phyloP scores from a whole-genome alignment of 2,329 filamentous ascomycete genomes.

The Tolypocladium sp. region DNA sequence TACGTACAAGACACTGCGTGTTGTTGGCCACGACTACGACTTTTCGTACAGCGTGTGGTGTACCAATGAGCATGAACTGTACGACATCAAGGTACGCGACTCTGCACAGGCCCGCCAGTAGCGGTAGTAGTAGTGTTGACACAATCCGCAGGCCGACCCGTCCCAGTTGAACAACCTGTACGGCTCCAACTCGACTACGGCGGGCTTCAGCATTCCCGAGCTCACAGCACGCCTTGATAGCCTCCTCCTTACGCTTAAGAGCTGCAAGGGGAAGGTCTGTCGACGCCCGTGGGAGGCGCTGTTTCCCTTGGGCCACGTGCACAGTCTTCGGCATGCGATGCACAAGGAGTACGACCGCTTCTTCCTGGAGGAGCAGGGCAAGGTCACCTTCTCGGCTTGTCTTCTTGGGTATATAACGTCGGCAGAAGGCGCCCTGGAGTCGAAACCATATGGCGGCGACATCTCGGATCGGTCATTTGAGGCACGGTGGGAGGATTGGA shows the following conservation, averaged over 20 bases:
- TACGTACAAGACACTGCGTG: conserved; percentile 52
- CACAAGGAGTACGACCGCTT: conserved; percentile 38
- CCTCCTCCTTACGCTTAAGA: conserved; percentile 51
- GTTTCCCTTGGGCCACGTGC: conserved; percentile 43
- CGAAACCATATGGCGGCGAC: not conserved
- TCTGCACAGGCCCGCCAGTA: no score
- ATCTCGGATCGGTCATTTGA: not conserved
- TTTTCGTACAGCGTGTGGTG: conserved; percentile 63
- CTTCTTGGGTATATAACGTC: conserved; percentile 40
- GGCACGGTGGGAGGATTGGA: not conserved
- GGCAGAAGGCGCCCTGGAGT: conserved; percentile 3
- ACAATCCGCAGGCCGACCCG: conserved; percentile 35
- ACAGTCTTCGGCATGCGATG: conserved; percentile 42
- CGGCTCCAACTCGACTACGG: conserved; percentile 9
- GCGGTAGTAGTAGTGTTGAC: not conserved
- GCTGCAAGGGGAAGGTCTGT: conserved; percentile 45
- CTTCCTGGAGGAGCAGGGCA: conserved; percentile 30
- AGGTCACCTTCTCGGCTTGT: conserved; percentile 44
- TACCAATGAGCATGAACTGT: conserved; percentile 57
- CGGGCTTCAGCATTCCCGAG: conserved; percentile 24
- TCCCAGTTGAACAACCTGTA: conserved; percentile 39
- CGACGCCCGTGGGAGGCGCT: conserved; percentile 46
- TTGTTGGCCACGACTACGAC: conserved; percentile 45
- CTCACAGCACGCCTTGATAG: conserved; percentile 45
- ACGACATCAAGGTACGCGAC: conserved; percentile 40